These are phyloP conservation scores for Trichoderma aggressivum DNA, from an alignment of 2,329 filamentous ascomycete species.

Conservation along the genomic window DNA sequence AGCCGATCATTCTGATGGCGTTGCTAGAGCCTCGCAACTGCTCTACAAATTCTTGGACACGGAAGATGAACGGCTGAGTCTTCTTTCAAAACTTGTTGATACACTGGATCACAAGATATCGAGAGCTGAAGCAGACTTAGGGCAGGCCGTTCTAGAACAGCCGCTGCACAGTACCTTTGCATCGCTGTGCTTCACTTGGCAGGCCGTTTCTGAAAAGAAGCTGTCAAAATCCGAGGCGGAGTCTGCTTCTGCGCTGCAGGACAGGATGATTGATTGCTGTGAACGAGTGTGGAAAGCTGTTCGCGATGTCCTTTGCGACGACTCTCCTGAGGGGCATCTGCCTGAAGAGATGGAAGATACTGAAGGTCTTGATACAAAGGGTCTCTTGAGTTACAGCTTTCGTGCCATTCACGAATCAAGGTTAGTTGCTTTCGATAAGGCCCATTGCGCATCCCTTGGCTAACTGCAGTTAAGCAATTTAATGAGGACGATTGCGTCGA, in stretches of 20 bases:
- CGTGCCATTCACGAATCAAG: slow-evolving; percentile 92
- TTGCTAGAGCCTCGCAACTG: slow-evolving; percentile 72
- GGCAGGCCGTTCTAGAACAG: slow-evolving; percentile 60
- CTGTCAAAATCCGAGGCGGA: slow-evolving; percentile 38
- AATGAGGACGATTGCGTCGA: slow-evolving; percentile 59
- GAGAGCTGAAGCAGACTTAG: slow-evolving; percentile 62
- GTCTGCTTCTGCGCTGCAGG: slow-evolving; percentile 43
- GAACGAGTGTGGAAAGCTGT: slow-evolving; percentile 74
- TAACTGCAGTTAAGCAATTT: slow-evolving; percentile 55
- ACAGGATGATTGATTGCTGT: slow-evolving; percentile 58
- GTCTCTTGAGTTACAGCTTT: slow-evolving; percentile 91
- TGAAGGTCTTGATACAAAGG: slow-evolving; percentile 75
- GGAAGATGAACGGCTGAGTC: slow-evolving; percentile 40
- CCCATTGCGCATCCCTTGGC: slow-evolving; percentile 11
- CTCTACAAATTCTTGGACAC: slow-evolving; percentile 56
- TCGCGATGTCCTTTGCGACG: slow-evolving; percentile 77
- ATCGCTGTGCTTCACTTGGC: slow-evolving; percentile 58
- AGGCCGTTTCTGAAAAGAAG: slow-evolving; percentile 43
- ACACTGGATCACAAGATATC: slow-evolving; percentile 63
- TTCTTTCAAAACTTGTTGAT: slow-evolving; percentile 57
- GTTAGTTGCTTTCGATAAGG: slow-evolving; percentile 40
- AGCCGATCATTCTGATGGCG: slow-evolving; percentile 88
- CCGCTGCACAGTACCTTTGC: slow-evolving; percentile 70
- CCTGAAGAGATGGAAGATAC: slow-evolving; percentile 72
- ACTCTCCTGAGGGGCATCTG: slow-evolving; percentile 87